Evolutionary conservation across 2,329 filamentous ascomycete genomes (phyloP).

Genomic region (Ophiocordyceps camponoti-floridani): DNA sequence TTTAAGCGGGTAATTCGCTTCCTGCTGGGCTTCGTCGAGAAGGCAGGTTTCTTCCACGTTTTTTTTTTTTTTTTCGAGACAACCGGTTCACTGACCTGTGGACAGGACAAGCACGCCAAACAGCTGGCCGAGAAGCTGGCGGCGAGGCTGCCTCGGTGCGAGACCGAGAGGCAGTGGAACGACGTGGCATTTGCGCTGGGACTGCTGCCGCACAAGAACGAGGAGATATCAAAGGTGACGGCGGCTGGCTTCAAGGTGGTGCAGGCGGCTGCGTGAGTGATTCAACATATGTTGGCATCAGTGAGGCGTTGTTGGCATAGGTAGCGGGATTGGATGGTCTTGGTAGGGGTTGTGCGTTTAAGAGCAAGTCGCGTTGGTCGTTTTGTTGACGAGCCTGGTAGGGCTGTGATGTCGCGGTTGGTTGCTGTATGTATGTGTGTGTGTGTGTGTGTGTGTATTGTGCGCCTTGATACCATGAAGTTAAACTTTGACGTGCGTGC

Average conservation of each 20-base stretch:
- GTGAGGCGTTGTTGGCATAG: background rate
- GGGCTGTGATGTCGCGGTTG: no score
- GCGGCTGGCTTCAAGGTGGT: constrained; percentile 61
- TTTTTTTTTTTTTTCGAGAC: background rate
- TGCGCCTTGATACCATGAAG: no score
- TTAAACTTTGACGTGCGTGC: no score
- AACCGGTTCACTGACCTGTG: background rate
- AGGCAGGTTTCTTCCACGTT: constrained; percentile 38
- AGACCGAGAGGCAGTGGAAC: constrained; percentile 91
- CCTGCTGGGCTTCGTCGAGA: constrained; percentile 88
- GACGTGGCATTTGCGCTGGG: constrained; percentile 89
- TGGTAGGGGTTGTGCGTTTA: no score
- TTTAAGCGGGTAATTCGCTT: constrained; percentile 83
- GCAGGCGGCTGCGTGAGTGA: constrained; percentile 33
- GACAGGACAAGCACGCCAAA: constrained; percentile 90
- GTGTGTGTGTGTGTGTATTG: no score
- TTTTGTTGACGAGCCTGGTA: no score
- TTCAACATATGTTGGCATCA: background rate
- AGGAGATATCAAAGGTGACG: constrained; percentile 66
- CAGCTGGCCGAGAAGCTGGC: constrained; percentile 88
- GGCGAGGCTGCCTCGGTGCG: constrained; percentile 66
- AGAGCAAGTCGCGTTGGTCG: no score
- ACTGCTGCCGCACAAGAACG: constrained; percentile 80
- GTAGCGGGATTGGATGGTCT: background rate
- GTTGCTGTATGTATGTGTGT: no score